Conservation (phyloP, 2,329 filamentous ascomycete species). For the Aspergillus amoenus region DNA sequence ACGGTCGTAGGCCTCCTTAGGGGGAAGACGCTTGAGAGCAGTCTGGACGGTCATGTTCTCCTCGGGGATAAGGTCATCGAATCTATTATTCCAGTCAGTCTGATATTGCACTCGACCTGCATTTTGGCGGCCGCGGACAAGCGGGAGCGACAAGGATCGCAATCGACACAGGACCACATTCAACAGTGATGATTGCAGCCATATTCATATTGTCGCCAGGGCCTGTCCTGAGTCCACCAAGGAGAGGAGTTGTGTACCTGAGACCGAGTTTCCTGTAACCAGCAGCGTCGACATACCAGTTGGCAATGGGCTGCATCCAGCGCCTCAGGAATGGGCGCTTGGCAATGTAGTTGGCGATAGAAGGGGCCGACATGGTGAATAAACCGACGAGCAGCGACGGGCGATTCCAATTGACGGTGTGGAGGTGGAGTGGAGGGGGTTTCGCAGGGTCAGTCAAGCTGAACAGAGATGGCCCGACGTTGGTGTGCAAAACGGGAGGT, state of each 20-base stretch:
- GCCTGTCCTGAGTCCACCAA: slow-evolving; percentile 14
- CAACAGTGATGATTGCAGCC: neutral
- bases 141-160: slow-evolving; percentile 6
- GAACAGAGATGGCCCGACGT: slow-evolving; percentile 38
- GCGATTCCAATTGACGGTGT: slow-evolving; percentile 31
- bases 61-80: slow-evolving; percentile 93
- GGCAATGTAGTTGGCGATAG: slow-evolving; percentile 72
- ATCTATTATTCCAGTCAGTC: slow-evolving; percentile 53
- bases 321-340: slow-evolving; percentile 83
- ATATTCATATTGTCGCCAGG: slow-evolving; percentile 5
- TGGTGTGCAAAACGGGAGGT: slow-evolving; percentile 42
- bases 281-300: slow-evolving; percentile 85
- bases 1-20: slow-evolving; percentile 93
- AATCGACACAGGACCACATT: neutral
- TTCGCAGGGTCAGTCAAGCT: slow-evolving; percentile 28
- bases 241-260: slow-evolving; percentile 59
- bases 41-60: slow-evolving; percentile 83
- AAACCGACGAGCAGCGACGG: slow-evolving; percentile 19
- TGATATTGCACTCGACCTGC: neutral
- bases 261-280: slow-evolving; percentile 93
- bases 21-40: slow-evolving; percentile 84
- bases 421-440: slow-evolving; percentile 25
- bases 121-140: slow-evolving; percentile 13
- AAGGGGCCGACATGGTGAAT: slow-evolving; percentile 67
- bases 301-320: slow-evolving; percentile 76